Evolutionary conservation across 805 yeast genomes (phyloP), one percentile per base, ranked within the genome.

Genomic region (Maudiozyma serrabonitensis): DNA sequence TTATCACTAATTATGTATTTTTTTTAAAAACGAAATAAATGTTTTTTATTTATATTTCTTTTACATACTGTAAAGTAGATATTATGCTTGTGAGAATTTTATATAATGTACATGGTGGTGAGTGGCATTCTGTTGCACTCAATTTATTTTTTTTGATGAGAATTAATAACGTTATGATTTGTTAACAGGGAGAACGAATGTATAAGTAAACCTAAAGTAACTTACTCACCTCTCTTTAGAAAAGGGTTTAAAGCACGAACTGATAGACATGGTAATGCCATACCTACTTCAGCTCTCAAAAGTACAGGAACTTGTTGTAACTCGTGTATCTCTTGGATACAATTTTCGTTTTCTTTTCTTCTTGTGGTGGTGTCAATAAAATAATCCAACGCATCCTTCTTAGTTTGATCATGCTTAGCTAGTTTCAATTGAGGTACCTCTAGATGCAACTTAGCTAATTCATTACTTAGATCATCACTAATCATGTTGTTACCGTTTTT

Each of bases 261-360:
- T 3, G 96, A 87, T 58, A 91, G 75, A 66, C 97, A 91, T 16
- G 99, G 99, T 48, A 91, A 73, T 2, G 96, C 91, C 90, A 88
- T 88, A 46, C 96, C 97, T 47, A 89, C 80, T 64, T 90, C 98
- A 0, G 96, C 88, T 59, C 96, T 75, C 54, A 93, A 73, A 52
- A 91, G 71, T 32, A 91, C 81, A 9, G 98, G 98, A 45, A 91
- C 84, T 57, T 80, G 82, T 46, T 76, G 76, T 59, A 90, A 70
- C 59, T 87, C 91, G 53, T 78, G 75, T 46, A 91, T 82, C 60
- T 87, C 95, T 71, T 93, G 98, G 45, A 93, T 77, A 59, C 73
- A 74, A 45, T 75, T 66, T 34, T 74, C 81, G 41, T 78, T 82
- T 50, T 85, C 91, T 32, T 72, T 70, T 55, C 86, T 74, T 1